Evolutionary conservation across 768 basidiomycete genomes (phyloP), one percentile per base, ranked within the genome.

Genomic region (Tubosaeta brunneosetosa): DNA sequence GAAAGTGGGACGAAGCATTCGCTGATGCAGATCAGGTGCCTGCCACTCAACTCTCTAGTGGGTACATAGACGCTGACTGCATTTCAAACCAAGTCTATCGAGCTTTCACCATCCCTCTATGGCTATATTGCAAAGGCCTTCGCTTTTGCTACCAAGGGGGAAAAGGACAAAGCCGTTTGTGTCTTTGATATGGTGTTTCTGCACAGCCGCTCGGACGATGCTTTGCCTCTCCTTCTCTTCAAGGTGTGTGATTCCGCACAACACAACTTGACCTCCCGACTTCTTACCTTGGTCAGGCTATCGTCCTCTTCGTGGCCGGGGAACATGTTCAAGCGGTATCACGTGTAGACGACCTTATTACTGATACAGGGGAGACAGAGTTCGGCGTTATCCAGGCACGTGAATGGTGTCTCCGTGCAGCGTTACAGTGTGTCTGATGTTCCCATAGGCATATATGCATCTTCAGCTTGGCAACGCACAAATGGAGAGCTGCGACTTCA

Each of bases 281-380:
- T 7, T 13, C 26, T 3, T 19, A 29, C 33, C 4, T 7, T 16
- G 6, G 11, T 26, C 12, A 55, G 56, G 52, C 52, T 2, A n/a
- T 57, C 8, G 36, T 55, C 32, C 7, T 51, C 2, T 55, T 45
- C 17, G 40, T 48, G 41, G 45, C 41, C 3, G 56, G 56, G 22
- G 47, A 55, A 5, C n/a, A 48, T 8, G 19, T 11, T 4, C 26
- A 43, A 25, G 56, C 50, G 8, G 47, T 55, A 43, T 58, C 53
- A 4, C 50, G 47, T 4, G 6, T 31, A 13, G 47, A 45, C 3
- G 44, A 49, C 22, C 47, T 53, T 16, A 56, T 49, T 10, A 6
- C 19, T 16, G 29, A 32, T 0, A 19, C 17, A 1, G 11, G 4
- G 6, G 12, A 9, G 2, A 22, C n/a, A 38, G 3, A 11, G 10